Percentiles rank a stretch among this genome's conserved stretches.
Evolutionary conservation across 2,329 filamentous ascomycete genomes (phyloP).

Genomic region (Talaromyces sp.): DNA sequence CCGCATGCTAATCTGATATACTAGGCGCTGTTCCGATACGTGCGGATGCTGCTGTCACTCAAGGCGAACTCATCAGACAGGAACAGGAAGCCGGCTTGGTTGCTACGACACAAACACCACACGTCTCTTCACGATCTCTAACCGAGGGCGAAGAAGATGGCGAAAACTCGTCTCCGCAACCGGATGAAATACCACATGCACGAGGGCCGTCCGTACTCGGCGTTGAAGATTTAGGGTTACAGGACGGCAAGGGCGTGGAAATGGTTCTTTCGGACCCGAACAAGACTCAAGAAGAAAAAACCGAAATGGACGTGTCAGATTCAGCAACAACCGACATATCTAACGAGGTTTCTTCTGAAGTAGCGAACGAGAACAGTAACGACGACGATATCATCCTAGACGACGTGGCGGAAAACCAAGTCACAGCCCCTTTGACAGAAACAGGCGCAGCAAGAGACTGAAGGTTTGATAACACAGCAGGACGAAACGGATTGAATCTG

Average conservation of each 20-base stretch:
- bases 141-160: slow-evolving; percentile 22
- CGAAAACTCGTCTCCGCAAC: slow-evolving; percentile 24
- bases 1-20: neutral
- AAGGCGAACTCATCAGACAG: slow-evolving; percentile 79
- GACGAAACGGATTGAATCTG: slow-evolving; percentile 5
- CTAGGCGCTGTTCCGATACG: slow-evolving; percentile 34
- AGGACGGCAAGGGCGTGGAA: slow-evolving; percentile 48
- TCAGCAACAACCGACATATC: slow-evolving; percentile 9
- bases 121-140: slow-evolving; percentile 19
- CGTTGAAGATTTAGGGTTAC: slow-evolving; percentile 78
- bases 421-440: neutral
- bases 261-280: slow-evolving; percentile 28
- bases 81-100: slow-evolving; percentile 79
- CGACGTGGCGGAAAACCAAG: slow-evolving; percentile 20
- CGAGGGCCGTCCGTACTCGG: slow-evolving; percentile 81
- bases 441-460: neutral
- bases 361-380: slow-evolving; percentile 16
- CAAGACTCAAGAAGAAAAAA: slow-evolving; percentile 10
- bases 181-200: slow-evolving; percentile 65
- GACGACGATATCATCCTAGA: slow-evolving; percentile 39
- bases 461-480: slow-evolving; percentile 1
- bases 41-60: slow-evolving; percentile 56
- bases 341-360: slow-evolving; percentile 7
- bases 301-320: slow-evolving; percentile 13
- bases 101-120: slow-evolving; percentile 48